Conservation (phyloP, 2,329 filamentous ascomycete genomes). For the Curvularia spicifera region DNA sequence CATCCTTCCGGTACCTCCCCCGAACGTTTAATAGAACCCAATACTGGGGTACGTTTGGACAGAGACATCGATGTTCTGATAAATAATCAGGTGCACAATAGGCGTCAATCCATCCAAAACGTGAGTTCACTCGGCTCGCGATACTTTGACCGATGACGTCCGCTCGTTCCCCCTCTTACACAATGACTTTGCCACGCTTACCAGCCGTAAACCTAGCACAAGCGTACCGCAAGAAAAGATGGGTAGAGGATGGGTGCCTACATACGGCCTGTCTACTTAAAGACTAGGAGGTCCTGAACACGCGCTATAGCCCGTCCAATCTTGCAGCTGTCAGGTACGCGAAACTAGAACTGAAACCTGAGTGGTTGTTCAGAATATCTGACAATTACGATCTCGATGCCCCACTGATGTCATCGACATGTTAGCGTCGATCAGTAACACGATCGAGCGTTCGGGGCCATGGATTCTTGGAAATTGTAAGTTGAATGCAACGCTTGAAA, state of each 20-base stretch:
- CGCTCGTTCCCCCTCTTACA: not conserved
- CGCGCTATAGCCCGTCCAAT: not conserved
- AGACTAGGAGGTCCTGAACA: not conserved
- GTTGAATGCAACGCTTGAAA: not conserved
- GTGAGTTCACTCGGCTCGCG: not conserved
- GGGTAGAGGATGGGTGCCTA: not conserved
- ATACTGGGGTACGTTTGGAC: not conserved
- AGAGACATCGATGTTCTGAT: not conserved
- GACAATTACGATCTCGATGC: conserved; percentile 8
- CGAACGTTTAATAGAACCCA: not conserved
- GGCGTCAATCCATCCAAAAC: no score
- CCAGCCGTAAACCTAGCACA: not conserved
- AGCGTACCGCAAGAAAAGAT: conserved; percentile 8
- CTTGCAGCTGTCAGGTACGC: conserved; percentile 17
- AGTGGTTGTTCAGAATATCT: conserved; percentile 9
- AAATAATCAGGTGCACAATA: not conserved
- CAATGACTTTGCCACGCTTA: not conserved
- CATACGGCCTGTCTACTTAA: not conserved
- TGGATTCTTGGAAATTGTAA: not conserved
- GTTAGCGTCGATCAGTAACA: conserved; percentile 15
- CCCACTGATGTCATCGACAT: conserved; percentile 16
- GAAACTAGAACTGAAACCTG: conserved; percentile 6
- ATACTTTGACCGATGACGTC: not conserved
- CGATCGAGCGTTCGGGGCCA: conserved; percentile 7
- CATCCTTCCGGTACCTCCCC: not conserved